Percentiles rank a stretch among this genome's conserved stretches.
Evolutionary conservation across 495 filamentous ascomycete genomes (phyloP).

Genomic region (Penicillium goetzii): DNA sequence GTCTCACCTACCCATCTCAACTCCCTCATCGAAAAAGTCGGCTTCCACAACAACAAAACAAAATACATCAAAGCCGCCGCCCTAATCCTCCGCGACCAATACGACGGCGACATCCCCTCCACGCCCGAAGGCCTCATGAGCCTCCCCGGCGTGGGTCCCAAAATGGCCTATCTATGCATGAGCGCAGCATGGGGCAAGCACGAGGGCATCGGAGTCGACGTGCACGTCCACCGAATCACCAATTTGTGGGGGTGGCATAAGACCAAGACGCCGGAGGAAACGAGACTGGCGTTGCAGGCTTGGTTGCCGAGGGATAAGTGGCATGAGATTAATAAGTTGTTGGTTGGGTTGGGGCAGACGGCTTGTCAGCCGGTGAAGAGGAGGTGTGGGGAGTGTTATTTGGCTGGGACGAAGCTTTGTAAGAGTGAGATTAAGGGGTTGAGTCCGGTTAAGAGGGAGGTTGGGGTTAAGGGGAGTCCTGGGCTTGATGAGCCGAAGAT

Average conservation of each 20-base stretch:
- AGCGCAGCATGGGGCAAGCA: constrained; percentile 65
- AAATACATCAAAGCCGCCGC: constrained; percentile 83
- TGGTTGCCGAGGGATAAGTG: constrained; percentile 89
- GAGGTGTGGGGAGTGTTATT: constrained; percentile 79
- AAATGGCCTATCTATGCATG: constrained; percentile 96
- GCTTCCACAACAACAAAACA: constrained; percentile 97
- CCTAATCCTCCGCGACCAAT: constrained; percentile 69
- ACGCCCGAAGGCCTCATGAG: constrained; percentile 76
- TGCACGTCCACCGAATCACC: constrained; percentile 83
- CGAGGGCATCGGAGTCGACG: constrained; percentile 68
- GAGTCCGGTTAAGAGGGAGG: constrained; percentile 51
- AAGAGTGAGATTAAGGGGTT: constrained; percentile 60
- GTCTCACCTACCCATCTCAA: constrained; percentile 72
- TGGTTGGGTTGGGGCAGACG: constrained; percentile 90
- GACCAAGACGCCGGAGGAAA: constrained; percentile 84
- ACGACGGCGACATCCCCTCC: constrained; percentile 77
- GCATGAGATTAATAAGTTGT: constrained; percentile 92
- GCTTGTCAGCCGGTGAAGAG: constrained; percentile 81
- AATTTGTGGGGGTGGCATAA: constrained; percentile 96
- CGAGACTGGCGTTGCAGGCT: constrained; percentile 71
- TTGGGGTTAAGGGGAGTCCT: constrained; percentile 48
- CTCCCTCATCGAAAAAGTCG: constrained; percentile 78
- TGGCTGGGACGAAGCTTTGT: constrained; percentile 76
- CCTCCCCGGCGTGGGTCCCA: constrained; percentile 91
- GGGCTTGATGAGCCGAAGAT: constrained; percentile 41